Evolutionary conservation across 2,329 filamentous ascomycete genomes (phyloP).

Genomic region (Incumbomyces lentus): DNA sequence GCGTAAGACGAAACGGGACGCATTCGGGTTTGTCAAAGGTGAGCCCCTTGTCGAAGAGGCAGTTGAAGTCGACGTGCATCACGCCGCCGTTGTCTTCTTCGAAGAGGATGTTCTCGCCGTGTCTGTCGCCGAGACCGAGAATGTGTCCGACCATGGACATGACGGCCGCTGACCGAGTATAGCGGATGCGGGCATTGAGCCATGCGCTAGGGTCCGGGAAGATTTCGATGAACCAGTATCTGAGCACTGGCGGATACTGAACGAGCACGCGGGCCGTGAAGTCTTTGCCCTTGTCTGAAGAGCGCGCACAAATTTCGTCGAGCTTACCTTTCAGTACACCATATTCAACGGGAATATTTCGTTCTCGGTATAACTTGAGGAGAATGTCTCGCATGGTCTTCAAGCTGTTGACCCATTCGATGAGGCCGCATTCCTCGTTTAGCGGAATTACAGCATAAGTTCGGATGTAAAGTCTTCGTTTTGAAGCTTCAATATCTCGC

Average conservation of each 20-base stretch:
- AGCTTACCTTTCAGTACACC: constrained; percentile 49
- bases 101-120: constrained; percentile 93
- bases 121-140: constrained; percentile 81
- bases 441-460: constrained; percentile 95
- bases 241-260: constrained; percentile 71
- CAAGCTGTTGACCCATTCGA: constrained; percentile 96
- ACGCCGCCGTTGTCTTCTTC: constrained; percentile 89
- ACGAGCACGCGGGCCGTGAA: constrained; percentile 32
- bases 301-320: constrained; percentile 52
- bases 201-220: constrained; percentile 88
- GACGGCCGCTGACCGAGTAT: constrained; percentile 87
- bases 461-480: constrained; percentile 84
- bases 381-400: constrained; percentile 90
- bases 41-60: constrained; percentile 93
- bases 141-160: constrained; percentile 99
- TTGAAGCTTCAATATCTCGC: constrained; percentile 79
- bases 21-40: constrained; percentile 91
- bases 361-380: constrained; percentile 64
- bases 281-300: constrained; percentile 38
- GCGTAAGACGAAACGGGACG: constrained; percentile 91
- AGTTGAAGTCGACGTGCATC: constrained; percentile 99
- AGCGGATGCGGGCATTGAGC: constrained; percentile 80
- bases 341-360: constrained; percentile 57
- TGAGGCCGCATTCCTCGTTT: constrained; percentile 94
- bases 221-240: constrained; percentile 90